phyloP scores from a whole-genome alignment of 2,329 filamentous ascomycete species.

The Hansfordia pulvinata region DNA sequence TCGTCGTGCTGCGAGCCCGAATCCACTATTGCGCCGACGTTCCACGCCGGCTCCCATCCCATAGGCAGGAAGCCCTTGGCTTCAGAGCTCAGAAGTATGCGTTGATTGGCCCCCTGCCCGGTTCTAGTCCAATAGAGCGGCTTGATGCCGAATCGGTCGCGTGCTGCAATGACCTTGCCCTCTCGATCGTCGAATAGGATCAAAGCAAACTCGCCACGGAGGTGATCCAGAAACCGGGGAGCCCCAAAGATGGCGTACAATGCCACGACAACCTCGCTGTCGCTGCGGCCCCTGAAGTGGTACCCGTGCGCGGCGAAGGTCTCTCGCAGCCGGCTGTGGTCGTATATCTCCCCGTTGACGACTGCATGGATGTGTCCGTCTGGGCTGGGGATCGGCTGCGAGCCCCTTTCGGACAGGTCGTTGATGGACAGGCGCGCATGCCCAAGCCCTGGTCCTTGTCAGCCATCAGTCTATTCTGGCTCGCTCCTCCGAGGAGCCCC shows the following conservation, averaged over 20 bases:
- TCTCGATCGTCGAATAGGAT: slow-evolving; percentile 30
- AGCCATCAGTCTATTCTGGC: too few relatives aligned
- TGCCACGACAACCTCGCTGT: too few relatives aligned
- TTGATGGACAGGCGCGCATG: slow-evolving; percentile 39
- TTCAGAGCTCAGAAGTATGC: slow-evolving; percentile 33
- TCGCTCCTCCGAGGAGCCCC: too few relatives aligned
- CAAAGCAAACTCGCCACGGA: slow-evolving; percentile 39
- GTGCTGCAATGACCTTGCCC: slow-evolving; percentile 26
- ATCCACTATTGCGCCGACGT: slow-evolving; percentile 28
- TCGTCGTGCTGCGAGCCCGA: slow-evolving; percentile 28
- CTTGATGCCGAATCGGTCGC: slow-evolving; percentile 43
- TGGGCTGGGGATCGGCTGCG: slow-evolving; percentile 28
- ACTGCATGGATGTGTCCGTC: slow-evolving; percentile 33
- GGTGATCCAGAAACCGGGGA: slow-evolving; percentile 17
- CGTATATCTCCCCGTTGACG: slow-evolving; percentile 49
- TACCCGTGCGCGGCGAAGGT: too few relatives aligned
- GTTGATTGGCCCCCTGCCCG: too few relatives aligned
- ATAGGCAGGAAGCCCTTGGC: slow-evolving; percentile 36
- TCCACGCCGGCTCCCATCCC: slow-evolving; percentile 37
- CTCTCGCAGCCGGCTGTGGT: too few relatives aligned
- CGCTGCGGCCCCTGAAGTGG: too few relatives aligned
- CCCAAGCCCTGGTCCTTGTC: too few relatives aligned
- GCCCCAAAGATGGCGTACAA: slow-evolving; percentile 34
- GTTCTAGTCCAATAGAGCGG: slow-evolving; percentile 34
- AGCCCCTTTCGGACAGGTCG: slow-evolving; percentile 30